Evolutionary conservation across 768 basidiomycete genomes (phyloP), one percentile per base, ranked within the genome.

Genomic region (Amanita phalloides): DNA sequence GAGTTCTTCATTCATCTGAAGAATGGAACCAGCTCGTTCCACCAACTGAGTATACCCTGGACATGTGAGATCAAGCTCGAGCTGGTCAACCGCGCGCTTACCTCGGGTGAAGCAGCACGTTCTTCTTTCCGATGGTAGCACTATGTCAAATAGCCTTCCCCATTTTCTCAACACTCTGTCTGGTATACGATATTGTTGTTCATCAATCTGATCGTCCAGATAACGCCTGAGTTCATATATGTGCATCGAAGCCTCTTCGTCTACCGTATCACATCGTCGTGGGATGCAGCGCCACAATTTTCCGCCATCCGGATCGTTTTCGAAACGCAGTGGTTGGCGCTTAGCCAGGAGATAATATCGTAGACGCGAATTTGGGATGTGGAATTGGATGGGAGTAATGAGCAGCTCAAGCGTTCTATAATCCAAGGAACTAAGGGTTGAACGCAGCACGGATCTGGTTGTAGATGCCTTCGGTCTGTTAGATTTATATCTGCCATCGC

Each of bases 61-160:
- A 26, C 36, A 21, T 9, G 14, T 48, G 35, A 14, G 33, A 51
- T 37, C 36, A 17, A 23, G 10, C 30, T 21, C 11, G 9, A 6
- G 5, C 11, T 5, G 28, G 13, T 36, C 21, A 7, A 36, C 26
- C 6, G 14, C 9, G 32, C 17, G 51, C 55, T 9, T 56, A 86
- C 87, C 86, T 66, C 88, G 68, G 14, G 88, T 90, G 61, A 91
- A 90, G 62, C 89, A 91, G 57, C 89, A 90, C 1, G 79, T 80
- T 42, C 84, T 70, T 35, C 62, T 64, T 26, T 77, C 67, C 8
- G 78, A 80, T 0, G 86, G 84, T 8, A 75, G 61, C 9, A 88
- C 84, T 43, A 91, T 88, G 56, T 90, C 89, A 58, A 90, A 90
- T 23, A 90, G 65, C 25, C 81, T 71, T 3, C 86, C 87, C 84